A percentile compares a stretch with the other conserved stretches of the same genome.
These are phyloP conservation scores for Solanum sejunctum DNA, from an alignment of 257 asterid species.

Conservation along the genomic window DNA sequence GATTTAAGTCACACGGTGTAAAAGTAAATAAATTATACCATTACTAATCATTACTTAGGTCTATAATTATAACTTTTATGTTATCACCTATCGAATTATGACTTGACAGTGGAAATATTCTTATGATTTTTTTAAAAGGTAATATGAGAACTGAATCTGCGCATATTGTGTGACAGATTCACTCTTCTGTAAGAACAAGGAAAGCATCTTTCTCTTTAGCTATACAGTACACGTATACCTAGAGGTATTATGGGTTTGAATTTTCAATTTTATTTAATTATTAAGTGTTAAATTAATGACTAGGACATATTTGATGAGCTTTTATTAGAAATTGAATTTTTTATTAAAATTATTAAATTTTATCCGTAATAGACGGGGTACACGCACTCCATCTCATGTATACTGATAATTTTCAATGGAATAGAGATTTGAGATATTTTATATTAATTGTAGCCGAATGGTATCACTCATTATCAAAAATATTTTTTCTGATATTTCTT, in stretches of 20 bases:
- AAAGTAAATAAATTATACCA: no score
- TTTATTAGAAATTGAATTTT: no score
- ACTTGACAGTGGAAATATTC: not conserved
- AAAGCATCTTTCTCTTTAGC: not conserved
- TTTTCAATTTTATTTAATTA: not conserved
- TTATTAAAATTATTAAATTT: no score
- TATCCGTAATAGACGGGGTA: no score
- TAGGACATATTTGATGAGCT: no score
- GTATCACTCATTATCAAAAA: not conserved
- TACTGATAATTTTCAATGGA: not conserved
- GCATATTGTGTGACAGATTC: no score
- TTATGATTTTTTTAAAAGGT: not conserved
- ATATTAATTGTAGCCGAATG: not conserved
- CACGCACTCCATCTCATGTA: no score
- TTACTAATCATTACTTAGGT: no score
- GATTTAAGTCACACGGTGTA: no score
- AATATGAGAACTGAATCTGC: not conserved
- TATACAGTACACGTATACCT: no score
- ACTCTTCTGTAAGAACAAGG: not conserved
- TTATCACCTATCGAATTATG: no score
- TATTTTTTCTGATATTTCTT: not conserved
- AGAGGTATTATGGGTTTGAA: no score
- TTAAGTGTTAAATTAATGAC: not conserved
- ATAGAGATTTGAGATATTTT: not conserved
- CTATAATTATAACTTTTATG: not conserved